Conservation (phyloP, 345 rosid genomes). For the Trapa incisa region DNA sequence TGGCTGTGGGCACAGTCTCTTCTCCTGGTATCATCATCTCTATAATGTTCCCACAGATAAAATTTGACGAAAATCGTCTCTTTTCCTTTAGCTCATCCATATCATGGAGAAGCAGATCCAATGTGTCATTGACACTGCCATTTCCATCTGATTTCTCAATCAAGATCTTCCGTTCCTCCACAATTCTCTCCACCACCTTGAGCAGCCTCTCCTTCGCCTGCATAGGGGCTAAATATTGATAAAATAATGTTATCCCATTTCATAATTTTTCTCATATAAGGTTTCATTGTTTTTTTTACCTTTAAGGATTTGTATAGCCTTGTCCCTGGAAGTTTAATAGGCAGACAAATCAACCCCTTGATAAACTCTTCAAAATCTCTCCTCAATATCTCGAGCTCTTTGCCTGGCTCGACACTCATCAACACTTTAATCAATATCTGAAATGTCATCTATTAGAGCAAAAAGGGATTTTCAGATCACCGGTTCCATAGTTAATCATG, state of each 20-base stretch:
- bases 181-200: constrained; percentile 52
- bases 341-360: constrained; percentile 85
- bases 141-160: constrained; percentile 20
- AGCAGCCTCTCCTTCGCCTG: constrained; percentile 69
- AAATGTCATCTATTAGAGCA: constrained; percentile 53
- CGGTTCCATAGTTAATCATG: background rate
- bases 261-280: background rate
- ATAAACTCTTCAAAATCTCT: constrained; percentile 72
- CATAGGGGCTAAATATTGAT: constrained; percentile 10
- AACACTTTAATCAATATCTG: constrained; percentile 57
- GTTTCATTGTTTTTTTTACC: constrained; percentile 21
- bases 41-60: constrained; percentile 52
- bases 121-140: constrained; percentile 30
- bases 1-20: constrained; percentile 81
- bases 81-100: constrained; percentile 31
- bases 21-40: constrained; percentile 99
- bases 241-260: background rate
- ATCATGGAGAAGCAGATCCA: constrained; percentile 56
- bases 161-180: constrained; percentile 37
- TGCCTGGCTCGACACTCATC: constrained; percentile 58
- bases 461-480: background rate
- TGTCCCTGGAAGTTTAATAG: constrained; percentile 82
- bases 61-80: constrained; percentile 57
- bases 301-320: constrained; percentile 70
- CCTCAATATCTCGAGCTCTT: constrained; percentile 50